Evolutionary conservation across 345 rosid species (phyloP), one percentile per base, ranked within the genome.

Genomic region (Populus alba): DNA sequence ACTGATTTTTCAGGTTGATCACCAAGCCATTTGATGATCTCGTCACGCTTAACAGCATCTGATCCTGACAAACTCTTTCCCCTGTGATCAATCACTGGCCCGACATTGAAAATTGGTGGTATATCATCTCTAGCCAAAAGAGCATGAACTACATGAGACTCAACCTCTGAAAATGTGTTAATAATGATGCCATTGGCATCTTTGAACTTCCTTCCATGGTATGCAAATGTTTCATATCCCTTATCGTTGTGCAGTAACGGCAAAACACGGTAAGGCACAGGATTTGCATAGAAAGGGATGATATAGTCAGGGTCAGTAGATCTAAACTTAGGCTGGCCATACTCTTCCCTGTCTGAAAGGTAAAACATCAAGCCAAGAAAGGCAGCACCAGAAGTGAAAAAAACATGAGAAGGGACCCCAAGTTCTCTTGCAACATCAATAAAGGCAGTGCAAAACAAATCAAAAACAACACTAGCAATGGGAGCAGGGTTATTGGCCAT

Each of bases 1-100:
- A 88, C 92, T 3, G 94, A 87, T 1, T 71, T 67, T 27, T 16
- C 38, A 0, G 91, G 90, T 8, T 90, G 94, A 63, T 80, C 81
- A 57, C 89, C 85, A 2, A 90, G 92, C 97, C 94, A 90, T n/a
- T 41, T 51, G 45, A 87, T 2, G 71, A 87, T 86, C 35, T 84
- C 49, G 7, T 84, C 7, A 65, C 27, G 0, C 23, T 51, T 66
- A 39, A 68, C 1, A 0, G 41, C 35, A 68, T 39, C 65, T 0
- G 45, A 8, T 38, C 38, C 13, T 38, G 41, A 1, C 13, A 23
- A 16, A 17, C 41, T 37, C 45, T 16, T 35, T 31, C 70, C 70
- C 12, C 37, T 35, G 43, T 67, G 70, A 67, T 67, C 70, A 37
- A 67, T 37, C 41, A 90, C 9, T 9, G 93, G 95, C 39, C 95